Percentiles rank a stretch among this genome's conserved stretches.
phyloP scores from a whole-genome alignment of 2,329 filamentous ascomycete species.

The Tolypocladium amazonense region DNA sequence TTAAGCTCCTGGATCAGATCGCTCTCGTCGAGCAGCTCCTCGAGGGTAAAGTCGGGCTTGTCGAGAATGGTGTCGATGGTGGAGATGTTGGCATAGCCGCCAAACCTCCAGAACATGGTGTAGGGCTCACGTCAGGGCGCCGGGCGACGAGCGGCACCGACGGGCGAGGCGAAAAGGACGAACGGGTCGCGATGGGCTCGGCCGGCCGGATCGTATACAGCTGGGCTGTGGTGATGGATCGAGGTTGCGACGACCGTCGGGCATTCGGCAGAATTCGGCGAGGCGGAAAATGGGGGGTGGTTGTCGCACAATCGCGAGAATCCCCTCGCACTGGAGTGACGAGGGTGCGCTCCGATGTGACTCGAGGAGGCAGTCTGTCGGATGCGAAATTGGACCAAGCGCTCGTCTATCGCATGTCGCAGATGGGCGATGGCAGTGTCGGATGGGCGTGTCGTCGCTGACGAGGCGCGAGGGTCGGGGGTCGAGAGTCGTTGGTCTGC shows the following conservation, averaged over 20 bases:
- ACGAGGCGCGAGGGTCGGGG: neutral
- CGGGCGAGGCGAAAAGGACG: conserved; percentile 11
- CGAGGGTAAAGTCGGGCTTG: conserved; percentile 88
- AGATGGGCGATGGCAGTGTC: neutral
- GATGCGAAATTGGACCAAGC: neutral
- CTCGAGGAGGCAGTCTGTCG: neutral
- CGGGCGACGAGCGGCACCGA: conserved; percentile 19
- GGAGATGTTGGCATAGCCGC: conserved; percentile 95
- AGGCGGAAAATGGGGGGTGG: neutral
- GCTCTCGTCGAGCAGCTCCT: conserved; percentile 91
- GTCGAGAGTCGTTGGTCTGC: neutral
- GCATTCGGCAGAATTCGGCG: neutral
- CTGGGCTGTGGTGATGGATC: conserved; percentile 2
- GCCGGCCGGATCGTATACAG: conserved; percentile 8
- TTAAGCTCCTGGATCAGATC: conserved; percentile 97
- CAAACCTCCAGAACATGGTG: conserved; percentile 99
- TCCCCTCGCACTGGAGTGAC: neutral
- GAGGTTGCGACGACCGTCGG: neutral
- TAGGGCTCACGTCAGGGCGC: conserved; percentile 22
- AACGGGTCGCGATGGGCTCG: conserved; percentile 2
- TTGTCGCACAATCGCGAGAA: conserved; percentile 1
- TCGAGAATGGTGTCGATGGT: conserved; percentile 95
- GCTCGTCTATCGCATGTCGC: neutral
- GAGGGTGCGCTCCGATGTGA: neutral
- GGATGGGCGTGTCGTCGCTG: neutral